Evolutionary conservation across 1,139 yeast species (phyloP).

Genomic region (Lodderomyces parapsilosis): DNA sequence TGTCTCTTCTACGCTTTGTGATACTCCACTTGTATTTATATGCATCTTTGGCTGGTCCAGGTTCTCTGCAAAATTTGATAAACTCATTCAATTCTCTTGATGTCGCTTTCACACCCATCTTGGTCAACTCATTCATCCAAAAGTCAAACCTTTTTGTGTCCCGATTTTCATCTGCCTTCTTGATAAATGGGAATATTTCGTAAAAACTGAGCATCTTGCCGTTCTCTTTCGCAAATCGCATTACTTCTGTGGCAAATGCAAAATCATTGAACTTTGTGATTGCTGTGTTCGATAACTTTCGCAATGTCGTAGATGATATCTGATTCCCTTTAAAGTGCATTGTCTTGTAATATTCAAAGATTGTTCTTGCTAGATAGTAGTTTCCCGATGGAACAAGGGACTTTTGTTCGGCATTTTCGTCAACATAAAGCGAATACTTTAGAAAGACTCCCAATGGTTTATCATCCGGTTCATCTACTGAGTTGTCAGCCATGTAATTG

Average conservation of each 20-base stretch:
- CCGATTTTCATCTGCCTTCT: conserved; percentile 32
- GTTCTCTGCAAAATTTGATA: background rate
- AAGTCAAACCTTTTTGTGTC: conserved; percentile 31
- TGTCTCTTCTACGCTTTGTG: conserved; percentile 23
- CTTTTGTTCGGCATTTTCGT: background rate
- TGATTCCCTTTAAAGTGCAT: background rate
- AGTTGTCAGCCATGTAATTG: background rate
- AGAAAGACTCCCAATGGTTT: conserved; percentile 17
- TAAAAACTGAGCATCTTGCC: conserved; percentile 38
- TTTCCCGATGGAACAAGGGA: conserved; percentile 4
- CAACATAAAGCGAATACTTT: conserved; percentile 4
- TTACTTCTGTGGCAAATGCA: conserved; percentile 32
- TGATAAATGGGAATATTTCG: conserved; percentile 42
- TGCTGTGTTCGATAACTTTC: conserved; percentile 17
- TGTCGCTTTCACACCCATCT: conserved; percentile 23
- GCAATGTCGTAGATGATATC: conserved; percentile 11
- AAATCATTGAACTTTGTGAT: conserved; percentile 33
- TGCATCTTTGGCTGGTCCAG: conserved; percentile 17
- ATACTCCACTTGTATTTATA: conserved; percentile 28
- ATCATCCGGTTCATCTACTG: background rate
- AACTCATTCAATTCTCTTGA: background rate
- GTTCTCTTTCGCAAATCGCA: conserved; percentile 24
- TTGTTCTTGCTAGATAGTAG: conserved; percentile 27
- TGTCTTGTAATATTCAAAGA: conserved; percentile 23
- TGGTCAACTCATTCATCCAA: conserved; percentile 41